Percentiles rank a stretch among this genome's conserved stretches.
Evolutionary conservation across 176 grass and related monocot species (phyloP).

Genomic region (Ampelocalamus luodianensis): DNA sequence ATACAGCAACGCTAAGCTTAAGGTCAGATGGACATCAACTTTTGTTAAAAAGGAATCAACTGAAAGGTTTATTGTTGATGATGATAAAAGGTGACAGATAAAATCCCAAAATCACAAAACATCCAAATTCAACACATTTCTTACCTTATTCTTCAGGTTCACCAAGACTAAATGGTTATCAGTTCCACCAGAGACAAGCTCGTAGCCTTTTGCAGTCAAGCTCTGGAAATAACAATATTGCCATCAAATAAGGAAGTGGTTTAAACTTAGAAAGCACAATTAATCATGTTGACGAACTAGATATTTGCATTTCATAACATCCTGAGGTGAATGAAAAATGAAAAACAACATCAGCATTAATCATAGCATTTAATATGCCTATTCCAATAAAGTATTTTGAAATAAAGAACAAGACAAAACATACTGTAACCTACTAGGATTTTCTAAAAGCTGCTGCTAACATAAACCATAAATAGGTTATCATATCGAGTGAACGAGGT

Average conservation of each 20-base stretch:
- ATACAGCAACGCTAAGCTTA: constrained; percentile 28
- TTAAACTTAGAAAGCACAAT: constrained; percentile 23
- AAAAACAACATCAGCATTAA: constrained; percentile 12
- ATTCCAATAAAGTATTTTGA: constrained; percentile 23
- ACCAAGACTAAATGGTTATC: constrained; percentile 99
- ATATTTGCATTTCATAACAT: constrained; percentile 33
- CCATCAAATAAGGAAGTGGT: constrained; percentile 28
- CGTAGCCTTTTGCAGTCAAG: constrained; percentile 77
- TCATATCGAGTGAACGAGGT: not conserved
- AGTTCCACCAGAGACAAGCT: constrained; percentile 96
- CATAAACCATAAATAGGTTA: constrained; percentile 17
- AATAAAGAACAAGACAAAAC: constrained; percentile 25
- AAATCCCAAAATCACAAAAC: not conserved
- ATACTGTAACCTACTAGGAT: not conserved
- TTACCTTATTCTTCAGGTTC: constrained; percentile 96
- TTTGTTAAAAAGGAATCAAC: not conserved
- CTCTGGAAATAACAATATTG: constrained; percentile 61
- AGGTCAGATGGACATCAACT: not conserved
- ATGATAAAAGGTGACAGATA: not conserved
- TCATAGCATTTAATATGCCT: not conserved
- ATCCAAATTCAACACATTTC: constrained; percentile 27
- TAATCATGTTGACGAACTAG: constrained; percentile 26
- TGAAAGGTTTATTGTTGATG: not conserved
- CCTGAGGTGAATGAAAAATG: constrained; percentile 13
- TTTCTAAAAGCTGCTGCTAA: not conserved